Base-by-base conservation (phyloP, 2,329 filamentous ascomycete species). In the Colletotrichum kahawae region DNA sequence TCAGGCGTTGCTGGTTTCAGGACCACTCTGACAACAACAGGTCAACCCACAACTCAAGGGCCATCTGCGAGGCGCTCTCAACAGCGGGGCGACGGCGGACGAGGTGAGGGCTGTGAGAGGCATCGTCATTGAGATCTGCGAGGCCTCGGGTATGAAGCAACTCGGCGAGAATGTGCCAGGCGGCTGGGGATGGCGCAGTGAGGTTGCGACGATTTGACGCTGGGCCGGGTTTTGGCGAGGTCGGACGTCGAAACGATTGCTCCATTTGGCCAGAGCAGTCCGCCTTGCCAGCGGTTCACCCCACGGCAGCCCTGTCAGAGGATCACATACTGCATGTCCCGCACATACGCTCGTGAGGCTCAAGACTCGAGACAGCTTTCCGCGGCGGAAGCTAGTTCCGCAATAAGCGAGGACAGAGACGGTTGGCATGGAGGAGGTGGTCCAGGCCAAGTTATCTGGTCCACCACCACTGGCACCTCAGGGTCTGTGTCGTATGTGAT, bases 1-100 rank as follows among this genome's bases (percentile, higher is more conserved):
- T 48, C n/a, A 56, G 8, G 27, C 7, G 8, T 79, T 33, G 21
- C 14, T 18, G 62, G 7, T 14, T 21, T 12, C 29, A 70, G 57
- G 21, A 36, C 21, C 56, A 56, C 38, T 33, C 68, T 77, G 43
- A 76, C 77, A 36, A 74, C 29, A 18, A 67, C 71, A 88, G 87
- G 85, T 89, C 21, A 89, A 90, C 73, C 86, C 87, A 7, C 88
- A 90, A 77, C 80, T 90, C 62, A 90, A 90, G 76, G 88, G 88
- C 6, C 89, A 90, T 81, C 82, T 90, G 18, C 85, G 83, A 77
- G 88, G 88, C 5, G 87, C 88, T 2, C 77, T 90, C 31, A 89
- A 89, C 76, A 86, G 86, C 67, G 88, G 88, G 5, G 88, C 87
- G 38, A 86, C 85, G 2, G 81, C 85, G 29, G 87, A 87, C 36